Evolutionary conservation across 768 basidiomycete species (phyloP), one percentile per base, ranked within the genome.

Genomic region (Hirschioporus abietinus): DNA sequence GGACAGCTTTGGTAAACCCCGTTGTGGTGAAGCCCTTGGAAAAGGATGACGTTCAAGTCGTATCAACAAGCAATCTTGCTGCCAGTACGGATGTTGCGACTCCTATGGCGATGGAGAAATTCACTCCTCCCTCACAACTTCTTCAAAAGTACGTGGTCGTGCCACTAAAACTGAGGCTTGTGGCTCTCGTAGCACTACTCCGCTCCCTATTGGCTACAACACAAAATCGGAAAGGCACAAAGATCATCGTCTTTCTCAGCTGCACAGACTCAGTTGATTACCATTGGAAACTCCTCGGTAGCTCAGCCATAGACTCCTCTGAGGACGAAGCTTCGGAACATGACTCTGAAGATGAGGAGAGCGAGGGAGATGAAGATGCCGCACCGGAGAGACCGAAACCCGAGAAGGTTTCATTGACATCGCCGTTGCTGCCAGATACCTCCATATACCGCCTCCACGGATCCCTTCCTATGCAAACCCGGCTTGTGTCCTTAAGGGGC

Each of bases 231-330:
- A 80, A 80, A 58, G 84, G 85, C 12, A 82, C 82, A 58, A 94
- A 92, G 76, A 86, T 97, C 65, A 94, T 99, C 61, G 94, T 99
- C 6, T 99, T 99, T 78, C 79, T 99, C 68, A 96, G 92, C 71
- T 98, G 95, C 72, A 99, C 95, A 6, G 96, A 98, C 76, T 96
- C 97, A 1, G 97, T 99, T 20, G 96, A 99, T 75, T 98, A 94
- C 72, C 95, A 96, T 74, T 99, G 94, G 93, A 86, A 83, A 63
- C 79, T 98, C 24, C 77, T 99, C 0, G 90, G 89, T 0, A 85
- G 87, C 5, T 80, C 92, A 23, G 72, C 77, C 6, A 95, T 96
- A 91, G 86, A 82, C 8, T 52, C 42, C 42, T 52, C 42, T 15
- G 73, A 71, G 9, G 76, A 70, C 3, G 73, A 71, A 3, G 68